phyloP scores from a whole-genome alignment of 345 rosid species.

The Populus davidiana region DNA sequence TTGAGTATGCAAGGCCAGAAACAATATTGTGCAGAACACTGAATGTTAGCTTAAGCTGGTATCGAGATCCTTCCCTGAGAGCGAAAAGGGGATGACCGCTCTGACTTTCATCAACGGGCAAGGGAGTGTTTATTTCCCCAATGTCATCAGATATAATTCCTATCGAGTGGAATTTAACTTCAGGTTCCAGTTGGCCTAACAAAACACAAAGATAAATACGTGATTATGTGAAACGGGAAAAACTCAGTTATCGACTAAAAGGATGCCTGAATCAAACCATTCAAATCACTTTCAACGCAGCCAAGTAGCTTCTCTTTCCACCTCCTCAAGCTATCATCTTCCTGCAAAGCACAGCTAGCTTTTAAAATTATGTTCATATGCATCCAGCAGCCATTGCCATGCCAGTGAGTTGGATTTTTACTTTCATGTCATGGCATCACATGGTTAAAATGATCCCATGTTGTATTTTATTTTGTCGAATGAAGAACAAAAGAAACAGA shows the following conservation, averaged over 20 bases:
- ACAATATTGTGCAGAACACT: constrained; percentile 53
- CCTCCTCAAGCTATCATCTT: constrained; percentile 76
- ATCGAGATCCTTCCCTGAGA: constrained; percentile 49
- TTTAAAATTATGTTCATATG: neutral
- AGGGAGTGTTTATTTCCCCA: constrained; percentile 39
- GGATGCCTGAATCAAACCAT: constrained; percentile 24
- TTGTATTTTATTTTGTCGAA: neutral
- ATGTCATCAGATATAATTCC: constrained; percentile 49
- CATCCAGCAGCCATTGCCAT: neutral
- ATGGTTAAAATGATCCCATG: neutral
- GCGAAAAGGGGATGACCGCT: constrained; percentile 29
- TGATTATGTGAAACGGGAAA: neutral
- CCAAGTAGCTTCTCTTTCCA: constrained; percentile 86
- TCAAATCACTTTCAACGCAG: constrained; percentile 45
- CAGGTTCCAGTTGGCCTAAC: constrained; percentile 51
- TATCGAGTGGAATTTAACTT: constrained; percentile 49
- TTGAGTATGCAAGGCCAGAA: constrained; percentile 47
- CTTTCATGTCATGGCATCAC: neutral
- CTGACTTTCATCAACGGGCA: constrained; percentile 35
- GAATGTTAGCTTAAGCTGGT: constrained; percentile 46
- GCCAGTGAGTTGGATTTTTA: neutral
- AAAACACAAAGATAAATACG: constrained; percentile 3
- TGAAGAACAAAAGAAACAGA: neutral
- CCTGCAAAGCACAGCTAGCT: constrained; percentile 39
- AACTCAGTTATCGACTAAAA: neutral